Conservation (phyloP, 805 yeast species). For the Kazachstania viticola region DNA sequence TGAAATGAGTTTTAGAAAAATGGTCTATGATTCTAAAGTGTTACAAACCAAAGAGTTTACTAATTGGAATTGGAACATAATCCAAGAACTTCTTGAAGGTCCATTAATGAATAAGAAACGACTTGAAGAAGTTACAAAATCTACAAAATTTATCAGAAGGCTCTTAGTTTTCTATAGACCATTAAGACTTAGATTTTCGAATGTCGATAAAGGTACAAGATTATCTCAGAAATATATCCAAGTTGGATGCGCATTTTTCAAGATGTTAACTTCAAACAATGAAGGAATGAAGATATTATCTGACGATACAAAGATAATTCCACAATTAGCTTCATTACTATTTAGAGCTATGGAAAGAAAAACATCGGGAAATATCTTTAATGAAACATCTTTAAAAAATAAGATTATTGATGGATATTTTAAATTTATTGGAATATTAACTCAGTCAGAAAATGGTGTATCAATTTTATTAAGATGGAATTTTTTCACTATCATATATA, state of each 20-base stretch:
- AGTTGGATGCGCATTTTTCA: slow-evolving; percentile 68
- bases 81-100: slow-evolving; percentile 66
- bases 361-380: slow-evolving; percentile 55
- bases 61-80: slow-evolving; percentile 80
- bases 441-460: slow-evolving; percentile 50
- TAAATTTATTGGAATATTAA: slow-evolving; percentile 62
- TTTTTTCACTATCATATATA: slow-evolving; percentile 68
- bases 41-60: slow-evolving; percentile 65
- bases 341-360: slow-evolving; percentile 31
- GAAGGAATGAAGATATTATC: slow-evolving; percentile 58
- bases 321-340: slow-evolving; percentile 81
- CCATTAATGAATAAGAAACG: slow-evolving; percentile 64
- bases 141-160: slow-evolving; percentile 79
- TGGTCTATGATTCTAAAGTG: slow-evolving; percentile 60
- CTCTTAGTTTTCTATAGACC: slow-evolving; percentile 84
- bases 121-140: slow-evolving; percentile 64
- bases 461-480: slow-evolving; percentile 71
- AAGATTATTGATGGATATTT: slow-evolving; percentile 73
- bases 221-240: slow-evolving; percentile 46
- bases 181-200: slow-evolving; percentile 69
- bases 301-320: slow-evolving; percentile 59
- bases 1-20: slow-evolving; percentile 53
- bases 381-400: slow-evolving; percentile 42
- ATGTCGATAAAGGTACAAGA: slow-evolving; percentile 35
- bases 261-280: slow-evolving; percentile 45